These are phyloP conservation scores for Ustilago tritici DNA, from an alignment of 1,284 basidiomycete species.

Conservation along the genomic window DNA sequence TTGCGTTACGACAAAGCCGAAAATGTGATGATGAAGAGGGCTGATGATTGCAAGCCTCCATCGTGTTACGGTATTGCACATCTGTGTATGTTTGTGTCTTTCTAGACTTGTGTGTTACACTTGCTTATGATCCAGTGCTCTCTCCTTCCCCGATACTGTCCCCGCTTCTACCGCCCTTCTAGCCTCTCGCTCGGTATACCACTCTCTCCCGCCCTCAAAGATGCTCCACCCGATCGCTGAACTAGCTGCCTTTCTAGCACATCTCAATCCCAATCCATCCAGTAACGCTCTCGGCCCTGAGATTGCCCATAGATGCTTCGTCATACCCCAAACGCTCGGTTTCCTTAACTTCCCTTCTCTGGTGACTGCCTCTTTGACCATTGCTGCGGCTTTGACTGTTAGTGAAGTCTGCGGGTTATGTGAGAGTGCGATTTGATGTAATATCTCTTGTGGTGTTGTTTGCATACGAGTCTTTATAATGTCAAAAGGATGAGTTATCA, in stretches of 20 bases:
- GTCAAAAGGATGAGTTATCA: slow-evolving; percentile 69
- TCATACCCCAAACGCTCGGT: slow-evolving; percentile 39
- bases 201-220: slow-evolving; percentile 60
- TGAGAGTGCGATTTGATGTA: slow-evolving; percentile 24
- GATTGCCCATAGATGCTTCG: slow-evolving; percentile 46
- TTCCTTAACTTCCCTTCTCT: neutral
- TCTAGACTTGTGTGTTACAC: slow-evolving; percentile 5
- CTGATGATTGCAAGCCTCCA: neutral
- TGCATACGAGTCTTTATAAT: slow-evolving; percentile 69
- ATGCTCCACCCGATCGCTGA: slow-evolving; percentile 68
- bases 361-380: neutral
- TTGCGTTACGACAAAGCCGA: no score
- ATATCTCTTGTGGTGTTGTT: slow-evolving; percentile 45
- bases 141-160: neutral
- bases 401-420: slow-evolving; percentile 7
- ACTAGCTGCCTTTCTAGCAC: slow-evolving; percentile 65
- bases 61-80: slow-evolving; percentile 6
- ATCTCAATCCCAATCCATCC: slow-evolving; percentile 65
- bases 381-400: neutral
- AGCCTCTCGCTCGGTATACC: slow-evolving; percentile 47
- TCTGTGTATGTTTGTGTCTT: neutral
- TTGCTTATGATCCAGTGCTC: slow-evolving; percentile 19
- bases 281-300: slow-evolving; percentile 55
- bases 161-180: neutral
- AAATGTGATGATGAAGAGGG: neutral